A percentile compares a stretch with the other conserved stretches of the same genome.
These are phyloP conservation scores for Digitaria exilis DNA, from an alignment of 202 grass and related monocot genomes.

Conservation along the genomic window DNA sequence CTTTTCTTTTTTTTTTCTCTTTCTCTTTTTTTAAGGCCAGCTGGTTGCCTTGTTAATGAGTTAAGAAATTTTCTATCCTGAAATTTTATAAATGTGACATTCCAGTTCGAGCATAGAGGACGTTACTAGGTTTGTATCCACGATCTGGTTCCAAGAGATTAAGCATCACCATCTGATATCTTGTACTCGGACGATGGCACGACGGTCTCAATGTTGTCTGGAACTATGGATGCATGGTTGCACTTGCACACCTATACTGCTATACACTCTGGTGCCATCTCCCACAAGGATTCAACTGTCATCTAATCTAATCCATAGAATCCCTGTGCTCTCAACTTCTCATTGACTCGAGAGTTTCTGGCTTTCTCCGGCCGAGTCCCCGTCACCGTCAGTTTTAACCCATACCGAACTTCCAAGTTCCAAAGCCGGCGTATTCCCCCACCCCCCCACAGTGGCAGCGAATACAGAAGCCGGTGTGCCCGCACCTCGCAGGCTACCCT, in stretches of 20 bases:
- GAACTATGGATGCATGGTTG: too few relatives aligned
- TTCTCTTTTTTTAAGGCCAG: too few relatives aligned
- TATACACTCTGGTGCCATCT: not conserved
- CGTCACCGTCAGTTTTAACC: not conserved
- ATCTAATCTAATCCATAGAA: too few relatives aligned
- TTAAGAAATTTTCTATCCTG: too few relatives aligned
- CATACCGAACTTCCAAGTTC: not conserved
- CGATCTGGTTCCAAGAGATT: not conserved
- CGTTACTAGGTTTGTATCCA: not conserved
- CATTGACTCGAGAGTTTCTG: too few relatives aligned
- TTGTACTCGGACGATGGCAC: too few relatives aligned
- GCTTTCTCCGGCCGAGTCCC: not conserved
- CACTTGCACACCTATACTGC: too few relatives aligned
- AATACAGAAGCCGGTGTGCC: not conserved
- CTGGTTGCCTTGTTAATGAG: too few relatives aligned
- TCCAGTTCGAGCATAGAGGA: not conserved
- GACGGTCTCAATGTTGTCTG: too few relatives aligned
- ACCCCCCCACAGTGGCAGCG: not conserved
- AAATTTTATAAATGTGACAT: too few relatives aligned
- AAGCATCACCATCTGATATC: not conserved
- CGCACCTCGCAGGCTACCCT: not conserved
- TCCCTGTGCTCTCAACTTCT: not conserved
- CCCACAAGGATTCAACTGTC: not conserved
- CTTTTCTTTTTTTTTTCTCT: too few relatives aligned
- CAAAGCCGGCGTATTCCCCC: not conserved